Conservation (phyloP, 352 stramenopile genomes). For the Halophytophthora batemanensis region DNA sequence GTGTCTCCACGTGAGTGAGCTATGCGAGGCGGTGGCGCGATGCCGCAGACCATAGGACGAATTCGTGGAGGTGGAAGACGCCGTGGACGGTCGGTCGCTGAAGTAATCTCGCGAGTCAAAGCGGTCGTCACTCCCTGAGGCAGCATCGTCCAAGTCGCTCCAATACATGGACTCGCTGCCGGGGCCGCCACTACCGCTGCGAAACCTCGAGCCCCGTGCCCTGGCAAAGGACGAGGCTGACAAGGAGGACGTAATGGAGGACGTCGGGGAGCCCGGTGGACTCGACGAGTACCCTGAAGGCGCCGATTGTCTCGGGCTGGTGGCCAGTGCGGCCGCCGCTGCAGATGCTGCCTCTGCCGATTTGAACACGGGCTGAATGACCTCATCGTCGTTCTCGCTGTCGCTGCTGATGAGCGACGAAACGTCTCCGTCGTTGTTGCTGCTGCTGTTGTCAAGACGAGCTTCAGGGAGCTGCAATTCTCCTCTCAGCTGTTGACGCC, state of each 20-base stretch:
- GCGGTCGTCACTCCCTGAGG: conserved; percentile 8
- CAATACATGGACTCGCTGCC: conserved; percentile 28
- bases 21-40: conserved; percentile 10
- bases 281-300: conserved; percentile 38
- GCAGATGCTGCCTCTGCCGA: conserved; percentile 15
- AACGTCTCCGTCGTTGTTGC: conserved; percentile 54
- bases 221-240: conserved; percentile 36
- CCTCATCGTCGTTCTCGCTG: conserved; percentile 68
- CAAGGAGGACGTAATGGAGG: conserved; percentile 37
- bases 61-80: conserved; percentile 24
- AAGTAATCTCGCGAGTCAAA: conserved; percentile 23
- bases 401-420: conserved; percentile 80
- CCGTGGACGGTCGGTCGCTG: conserved; percentile 24
- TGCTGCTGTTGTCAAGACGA: conserved; percentile 4
- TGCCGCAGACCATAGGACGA: conserved; percentile 22
- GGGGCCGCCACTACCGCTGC: conserved; percentile 34
- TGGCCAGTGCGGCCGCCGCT: conserved; percentile 5
- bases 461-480: conserved; percentile 2
- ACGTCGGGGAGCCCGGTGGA: conserved; percentile 43
- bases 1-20: conserved; percentile 5
- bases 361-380: conserved; percentile 61
- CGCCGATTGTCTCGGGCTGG: conserved; percentile 11
- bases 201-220: conserved; percentile 16
- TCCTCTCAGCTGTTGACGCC: conserved; percentile 15
- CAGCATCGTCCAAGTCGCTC: conserved; percentile 31